Conservation (phyloP, 345 rosid species). For the Gynandropsis gynandra region DNA sequence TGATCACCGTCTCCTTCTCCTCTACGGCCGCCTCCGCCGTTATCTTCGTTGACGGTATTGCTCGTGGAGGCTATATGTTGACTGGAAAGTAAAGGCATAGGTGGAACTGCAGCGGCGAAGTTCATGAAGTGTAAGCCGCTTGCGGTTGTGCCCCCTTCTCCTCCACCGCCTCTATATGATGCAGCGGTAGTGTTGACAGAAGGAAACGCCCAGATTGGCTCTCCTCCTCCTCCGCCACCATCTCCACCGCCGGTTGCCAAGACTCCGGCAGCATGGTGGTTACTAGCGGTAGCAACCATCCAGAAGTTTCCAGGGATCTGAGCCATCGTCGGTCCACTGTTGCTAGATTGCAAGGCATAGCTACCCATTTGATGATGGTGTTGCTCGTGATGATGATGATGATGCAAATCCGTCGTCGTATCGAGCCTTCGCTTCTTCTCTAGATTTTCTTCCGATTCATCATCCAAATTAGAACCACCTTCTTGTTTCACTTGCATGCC, state of each 20-base stretch:
- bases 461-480: slow-evolving; percentile 29
- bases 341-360: slow-evolving; percentile 57
- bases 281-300: slow-evolving; percentile 76
- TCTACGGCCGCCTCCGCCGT: slow-evolving; percentile 19
- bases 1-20: slow-evolving; percentile 29
- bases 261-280: slow-evolving; percentile 45
- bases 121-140: too few species aligned
- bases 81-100: slow-evolving; percentile 61
- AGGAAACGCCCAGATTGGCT: too few species aligned
- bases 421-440: slow-evolving; percentile 59
- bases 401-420: slow-evolving; percentile 26
- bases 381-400: not conserved
- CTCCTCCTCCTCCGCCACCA: slow-evolving; percentile 42
- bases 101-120: too few species aligned
- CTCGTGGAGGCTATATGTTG: slow-evolving; percentile 58
- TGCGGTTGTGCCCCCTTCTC: slow-evolving; percentile 26
- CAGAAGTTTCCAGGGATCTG: slow-evolving; percentile 85
- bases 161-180: slow-evolving; percentile 57
- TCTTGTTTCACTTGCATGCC: slow-evolving; percentile 61
- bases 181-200: not conserved
- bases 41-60: slow-evolving; percentile 27
- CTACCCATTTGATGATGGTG: slow-evolving; percentile 61
- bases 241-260: slow-evolving; percentile 25
- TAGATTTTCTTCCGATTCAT: slow-evolving; percentile 26
- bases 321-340: slow-evolving; percentile 36